Percentiles rank a stretch among this genome's conserved stretches.
Evolutionary conservation across 306 rosid genomes (phyloP).

Genomic region (Castanopsis chinensis): DNA sequence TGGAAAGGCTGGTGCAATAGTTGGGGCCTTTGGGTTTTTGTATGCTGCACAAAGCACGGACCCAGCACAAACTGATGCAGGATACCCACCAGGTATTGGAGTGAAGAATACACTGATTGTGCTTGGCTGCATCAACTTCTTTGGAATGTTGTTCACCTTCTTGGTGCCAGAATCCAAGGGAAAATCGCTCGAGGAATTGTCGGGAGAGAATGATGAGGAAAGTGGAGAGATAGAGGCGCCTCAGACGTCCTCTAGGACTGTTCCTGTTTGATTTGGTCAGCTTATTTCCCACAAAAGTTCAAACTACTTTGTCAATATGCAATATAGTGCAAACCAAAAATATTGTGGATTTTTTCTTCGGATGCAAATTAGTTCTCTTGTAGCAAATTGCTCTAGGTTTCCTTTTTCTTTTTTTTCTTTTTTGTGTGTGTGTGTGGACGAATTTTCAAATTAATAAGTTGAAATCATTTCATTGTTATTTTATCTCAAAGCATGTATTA

Average conservation of each 20-base stretch:
- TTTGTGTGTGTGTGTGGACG: too few relatives aligned
- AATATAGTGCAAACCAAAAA: too few relatives aligned
- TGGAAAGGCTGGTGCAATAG: conserved; percentile 88
- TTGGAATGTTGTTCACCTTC: conserved; percentile 59
- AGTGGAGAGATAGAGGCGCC: conserved; percentile 4
- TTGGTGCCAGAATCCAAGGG: conserved; percentile 90
- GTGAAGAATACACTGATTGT: conserved; percentile 57
- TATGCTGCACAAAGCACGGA: conserved; percentile 68
- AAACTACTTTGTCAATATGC: background rate
- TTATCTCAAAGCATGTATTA: too few relatives aligned
- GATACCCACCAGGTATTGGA: conserved; percentile 83
- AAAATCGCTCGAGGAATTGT: conserved; percentile 78
- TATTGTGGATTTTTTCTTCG: too few relatives aligned
- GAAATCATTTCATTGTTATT: too few relatives aligned
- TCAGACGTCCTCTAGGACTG: conserved; percentile 29
- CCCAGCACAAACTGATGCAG: conserved; percentile 30
- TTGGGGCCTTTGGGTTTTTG: conserved; percentile 89
- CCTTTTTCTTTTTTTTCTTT: too few relatives aligned
- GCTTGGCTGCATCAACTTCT: conserved; percentile 72
- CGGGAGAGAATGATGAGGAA: conserved; percentile 63
- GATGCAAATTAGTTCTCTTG: background rate
- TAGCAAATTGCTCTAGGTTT: background rate
- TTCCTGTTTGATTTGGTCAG: conserved; percentile 36
- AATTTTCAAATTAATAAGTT: too few relatives aligned
- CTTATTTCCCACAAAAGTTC: background rate